These are phyloP conservation scores for Aspergillus sparsus DNA, from an alignment of 495 filamentous ascomycete genomes.

Conservation along the genomic window DNA sequence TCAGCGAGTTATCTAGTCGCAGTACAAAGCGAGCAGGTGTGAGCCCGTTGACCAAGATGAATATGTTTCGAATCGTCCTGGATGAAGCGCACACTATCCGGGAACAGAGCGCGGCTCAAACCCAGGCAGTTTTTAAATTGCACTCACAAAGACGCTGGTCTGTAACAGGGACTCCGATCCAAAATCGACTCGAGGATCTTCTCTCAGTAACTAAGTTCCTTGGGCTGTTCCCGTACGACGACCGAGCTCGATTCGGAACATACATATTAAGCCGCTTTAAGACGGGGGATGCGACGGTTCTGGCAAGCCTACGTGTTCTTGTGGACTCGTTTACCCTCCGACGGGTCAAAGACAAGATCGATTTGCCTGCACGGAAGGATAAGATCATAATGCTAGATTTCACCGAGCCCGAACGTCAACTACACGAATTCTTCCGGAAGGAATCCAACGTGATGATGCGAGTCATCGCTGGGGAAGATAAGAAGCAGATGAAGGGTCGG, in stretches of 20 bases:
- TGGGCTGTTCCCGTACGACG: conserved; percentile 81
- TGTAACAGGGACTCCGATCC: conserved; percentile 88
- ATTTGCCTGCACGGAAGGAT: conserved; percentile 74
- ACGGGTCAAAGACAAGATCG: conserved; percentile 87
- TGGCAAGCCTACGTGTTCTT: conserved; percentile 83
- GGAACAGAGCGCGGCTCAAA: conserved; percentile 75
- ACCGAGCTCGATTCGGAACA: conserved; percentile 68
- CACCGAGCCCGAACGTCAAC: conserved; percentile 50
- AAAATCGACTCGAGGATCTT: conserved; percentile 90
- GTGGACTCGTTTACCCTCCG: conserved; percentile 91
- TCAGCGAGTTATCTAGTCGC: conserved; percentile 68
- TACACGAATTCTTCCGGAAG: conserved; percentile 63
- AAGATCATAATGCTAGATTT: conserved; percentile 64
- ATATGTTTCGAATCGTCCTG: conserved; percentile 93
- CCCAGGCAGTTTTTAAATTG: conserved; percentile 80
- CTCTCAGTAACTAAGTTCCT: conserved; percentile 89
- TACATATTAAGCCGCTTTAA: conserved; percentile 80
- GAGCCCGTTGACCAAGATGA: conserved; percentile 70
- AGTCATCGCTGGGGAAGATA: conserved; percentile 52
- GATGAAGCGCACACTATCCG: conserved; percentile 96
- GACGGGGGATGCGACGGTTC: conserved; percentile 72
- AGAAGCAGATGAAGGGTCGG: conserved; percentile 71
- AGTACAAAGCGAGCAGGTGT: conserved; percentile 54
- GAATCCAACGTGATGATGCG: conserved; percentile 64
- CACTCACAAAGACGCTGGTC: conserved; percentile 87